These are phyloP conservation scores for Amylocystis lapponica DNA, from an alignment of 768 basidiomycete species.

Conservation along the genomic window DNA sequence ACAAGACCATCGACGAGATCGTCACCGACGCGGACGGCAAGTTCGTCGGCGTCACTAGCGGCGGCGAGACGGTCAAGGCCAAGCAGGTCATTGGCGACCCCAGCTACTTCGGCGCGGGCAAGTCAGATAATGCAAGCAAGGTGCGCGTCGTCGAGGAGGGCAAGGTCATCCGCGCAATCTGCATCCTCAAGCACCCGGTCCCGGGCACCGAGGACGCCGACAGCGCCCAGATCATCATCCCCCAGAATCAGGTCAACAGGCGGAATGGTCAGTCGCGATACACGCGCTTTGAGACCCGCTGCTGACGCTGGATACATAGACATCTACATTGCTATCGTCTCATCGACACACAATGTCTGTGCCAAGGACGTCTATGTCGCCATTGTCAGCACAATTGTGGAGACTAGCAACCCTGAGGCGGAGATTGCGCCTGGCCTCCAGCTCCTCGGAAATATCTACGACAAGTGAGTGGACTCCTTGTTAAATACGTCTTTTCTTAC, in stretches of 20 bases:
- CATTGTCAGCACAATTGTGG: constrained; percentile 97
- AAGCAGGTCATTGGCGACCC: constrained; percentile 98
- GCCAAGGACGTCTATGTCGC: constrained; percentile 94
- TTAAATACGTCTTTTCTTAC: background rate
- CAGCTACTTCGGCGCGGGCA: constrained; percentile 87
- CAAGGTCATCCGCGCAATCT: constrained; percentile 94
- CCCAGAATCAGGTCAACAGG: constrained; percentile 93
- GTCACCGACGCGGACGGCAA: constrained; percentile 81
- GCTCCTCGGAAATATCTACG: constrained; percentile 86
- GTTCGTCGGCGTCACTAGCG: constrained; percentile 90
- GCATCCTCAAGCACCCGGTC: constrained; percentile 96
- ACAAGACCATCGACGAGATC: constrained; percentile 89
- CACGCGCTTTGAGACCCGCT: constrained; percentile 1
- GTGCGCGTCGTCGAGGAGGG: constrained; percentile 87
- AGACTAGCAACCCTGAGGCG: constrained; percentile 85
- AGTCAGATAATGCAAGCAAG: constrained; percentile 62
- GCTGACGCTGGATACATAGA: constrained; percentile 43
- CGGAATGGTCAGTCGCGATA: constrained; percentile 68
- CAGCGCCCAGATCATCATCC: constrained; percentile 96
- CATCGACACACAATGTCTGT: constrained; percentile 95
- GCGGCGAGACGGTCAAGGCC: constrained; percentile 88
- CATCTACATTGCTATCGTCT: constrained; percentile 98
- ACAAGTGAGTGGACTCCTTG: constrained; percentile 56
- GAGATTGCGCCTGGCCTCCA: constrained; percentile 92
- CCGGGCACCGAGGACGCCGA: constrained; percentile 95